These are phyloP conservation scores for Colletotrichum tropicicola DNA, from an alignment of 2,329 filamentous ascomycete species.

Conservation along the genomic window DNA sequence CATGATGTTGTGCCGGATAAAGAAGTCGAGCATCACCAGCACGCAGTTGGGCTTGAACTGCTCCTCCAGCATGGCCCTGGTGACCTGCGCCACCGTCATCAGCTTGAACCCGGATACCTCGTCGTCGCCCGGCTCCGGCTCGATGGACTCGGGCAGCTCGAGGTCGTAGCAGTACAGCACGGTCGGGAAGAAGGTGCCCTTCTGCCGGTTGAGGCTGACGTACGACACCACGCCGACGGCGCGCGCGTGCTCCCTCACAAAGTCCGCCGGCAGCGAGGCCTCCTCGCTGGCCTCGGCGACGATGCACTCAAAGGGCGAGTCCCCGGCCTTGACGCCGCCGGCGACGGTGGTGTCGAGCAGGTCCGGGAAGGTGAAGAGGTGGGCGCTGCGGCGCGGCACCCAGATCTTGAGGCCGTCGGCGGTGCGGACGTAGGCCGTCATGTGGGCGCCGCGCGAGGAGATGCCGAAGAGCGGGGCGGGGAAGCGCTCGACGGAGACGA, in stretches of 20 bases:
- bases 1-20: constrained; percentile 79
- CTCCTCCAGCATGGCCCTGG: constrained; percentile 67
- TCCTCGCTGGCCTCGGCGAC: constrained; percentile 79
- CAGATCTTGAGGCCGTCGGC: constrained; percentile 68
- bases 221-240: constrained; percentile 45
- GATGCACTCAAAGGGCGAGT: constrained; percentile 73
- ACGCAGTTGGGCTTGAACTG: constrained; percentile 90
- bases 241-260: constrained; percentile 37
- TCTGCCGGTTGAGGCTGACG: constrained; percentile 19
- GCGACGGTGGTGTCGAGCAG: constrained; percentile 85
- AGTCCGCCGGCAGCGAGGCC: constrained; percentile 53
- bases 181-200: constrained; percentile 37
- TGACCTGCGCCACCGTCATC: constrained; percentile 68
- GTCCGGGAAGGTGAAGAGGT: constrained; percentile 77
- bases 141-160: constrained; percentile 65
- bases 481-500: constrained; percentile 65
- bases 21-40: constrained; percentile 81
- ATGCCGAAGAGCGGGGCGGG: constrained; percentile 73
- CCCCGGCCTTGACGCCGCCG: constrained; percentile 75
- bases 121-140: constrained; percentile 75
- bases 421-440: constrained; percentile 68
- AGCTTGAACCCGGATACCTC: constrained; percentile 82
- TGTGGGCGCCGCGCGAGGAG: constrained; percentile 70
- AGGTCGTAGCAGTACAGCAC: constrained; percentile 79
- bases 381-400: constrained; percentile 72